These are phyloP conservation scores for Ophiocordyceps robertsii DNA, from an alignment of 2,329 filamentous ascomycete genomes.

Conservation along the genomic window DNA sequence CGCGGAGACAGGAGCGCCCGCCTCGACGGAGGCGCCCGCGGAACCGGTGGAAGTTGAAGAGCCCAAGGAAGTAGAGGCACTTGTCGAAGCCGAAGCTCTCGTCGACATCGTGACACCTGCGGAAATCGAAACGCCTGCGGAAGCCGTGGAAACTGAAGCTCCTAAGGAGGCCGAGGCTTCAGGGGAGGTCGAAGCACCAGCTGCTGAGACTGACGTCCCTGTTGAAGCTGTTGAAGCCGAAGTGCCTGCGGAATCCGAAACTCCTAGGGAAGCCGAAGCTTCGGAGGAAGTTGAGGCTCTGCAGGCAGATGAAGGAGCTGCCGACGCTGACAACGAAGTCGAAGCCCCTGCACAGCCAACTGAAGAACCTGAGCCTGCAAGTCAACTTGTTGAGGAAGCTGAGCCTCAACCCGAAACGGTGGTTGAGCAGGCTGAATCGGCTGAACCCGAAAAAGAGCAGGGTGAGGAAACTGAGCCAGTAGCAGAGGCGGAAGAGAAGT, in stretches of 20 bases:
- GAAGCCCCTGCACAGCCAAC: not conserved
- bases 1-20: constrained; percentile 1
- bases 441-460: not conserved
- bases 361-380: not conserved
- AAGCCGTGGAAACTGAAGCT: not conserved
- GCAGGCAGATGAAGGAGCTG: not conserved
- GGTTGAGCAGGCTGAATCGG: not conserved
- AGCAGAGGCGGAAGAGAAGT: constrained; percentile 1
- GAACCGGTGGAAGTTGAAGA: constrained; percentile 7
- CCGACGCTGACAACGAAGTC: not conserved
- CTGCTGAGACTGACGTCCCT: not conserved
- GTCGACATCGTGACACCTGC: constrained; percentile 1
- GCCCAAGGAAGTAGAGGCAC: not conserved
- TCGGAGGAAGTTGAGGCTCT: too few relatives aligned
- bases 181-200: not conserved
- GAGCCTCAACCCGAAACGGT: not conserved
- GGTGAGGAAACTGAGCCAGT: not conserved
- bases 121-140: not conserved
- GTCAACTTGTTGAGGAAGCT: not conserved
- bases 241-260: not conserved
- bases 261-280: not conserved
- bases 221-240: not conserved
- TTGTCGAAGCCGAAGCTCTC: constrained; percentile 5
- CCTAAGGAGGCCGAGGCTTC: too few relatives aligned
- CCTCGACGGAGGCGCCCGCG: not conserved